These are phyloP conservation scores for Aphelidium insulamus DNA, from an alignment of 371 early-diverging fungal genomes.

Conservation along the genomic window DNA sequence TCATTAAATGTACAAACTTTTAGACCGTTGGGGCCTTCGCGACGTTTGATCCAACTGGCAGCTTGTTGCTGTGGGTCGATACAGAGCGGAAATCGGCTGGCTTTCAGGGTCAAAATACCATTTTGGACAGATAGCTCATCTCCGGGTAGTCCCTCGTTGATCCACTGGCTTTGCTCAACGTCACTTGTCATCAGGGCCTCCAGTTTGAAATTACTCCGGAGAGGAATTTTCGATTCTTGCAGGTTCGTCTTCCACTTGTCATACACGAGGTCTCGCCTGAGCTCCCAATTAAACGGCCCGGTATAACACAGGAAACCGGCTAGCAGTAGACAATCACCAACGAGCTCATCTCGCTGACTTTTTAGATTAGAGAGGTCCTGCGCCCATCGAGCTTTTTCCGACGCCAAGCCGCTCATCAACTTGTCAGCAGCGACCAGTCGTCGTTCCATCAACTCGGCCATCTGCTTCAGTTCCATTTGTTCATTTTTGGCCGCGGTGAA, in stretches of 20 bases:
- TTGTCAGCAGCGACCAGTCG: constrained; percentile 31
- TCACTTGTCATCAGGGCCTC: constrained; percentile 25
- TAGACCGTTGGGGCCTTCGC: constrained; percentile 23
- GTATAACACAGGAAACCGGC: constrained; percentile 31
- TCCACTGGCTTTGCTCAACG: constrained; percentile 28
- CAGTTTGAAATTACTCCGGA: constrained; percentile 17
- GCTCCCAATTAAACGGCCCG: constrained; percentile 36
- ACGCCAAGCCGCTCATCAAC: constrained; percentile 29
- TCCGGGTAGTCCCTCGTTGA: constrained; percentile 27
- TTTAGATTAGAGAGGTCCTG: constrained; percentile 21
- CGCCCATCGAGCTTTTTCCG: constrained; percentile 27
- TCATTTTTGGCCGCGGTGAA: constrained; percentile 30
- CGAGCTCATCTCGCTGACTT: constrained; percentile 19
- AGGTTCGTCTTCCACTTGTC: constrained; percentile 23
- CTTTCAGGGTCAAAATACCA: constrained; percentile 29
- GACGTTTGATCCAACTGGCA: constrained; percentile 24
- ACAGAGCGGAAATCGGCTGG: constrained; percentile 29
- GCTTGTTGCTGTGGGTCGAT: constrained; percentile 39
- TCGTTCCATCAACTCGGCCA: constrained; percentile 34
- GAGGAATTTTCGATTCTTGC: constrained; percentile 11
- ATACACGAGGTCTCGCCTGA: constrained; percentile 25
- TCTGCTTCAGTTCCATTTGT: constrained; percentile 29
- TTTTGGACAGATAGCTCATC: constrained; percentile 34
- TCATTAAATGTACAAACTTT: constrained; percentile 29
- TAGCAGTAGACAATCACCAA: constrained; percentile 28